Evolutionary conservation across 352 stramenopile species (phyloP).

Genomic region (Pythium guiyangense): DNA sequence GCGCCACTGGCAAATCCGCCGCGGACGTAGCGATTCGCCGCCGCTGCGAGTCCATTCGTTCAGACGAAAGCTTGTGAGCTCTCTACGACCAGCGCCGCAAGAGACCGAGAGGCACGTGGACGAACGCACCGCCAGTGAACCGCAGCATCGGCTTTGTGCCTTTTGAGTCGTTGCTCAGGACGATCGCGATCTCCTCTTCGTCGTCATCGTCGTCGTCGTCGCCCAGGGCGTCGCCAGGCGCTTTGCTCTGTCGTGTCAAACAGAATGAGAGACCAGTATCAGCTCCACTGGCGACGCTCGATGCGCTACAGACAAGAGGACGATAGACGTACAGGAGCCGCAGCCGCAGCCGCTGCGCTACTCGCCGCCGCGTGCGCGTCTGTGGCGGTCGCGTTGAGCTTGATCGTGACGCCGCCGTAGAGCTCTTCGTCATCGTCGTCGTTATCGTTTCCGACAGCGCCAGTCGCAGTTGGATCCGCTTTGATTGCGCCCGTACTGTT

Average conservation of each 20-base stretch:
- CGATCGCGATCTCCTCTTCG: slow-evolving; percentile 80
- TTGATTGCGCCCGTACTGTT: background rate
- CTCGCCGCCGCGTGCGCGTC: background rate
- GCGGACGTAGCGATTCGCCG: slow-evolving; percentile 73
- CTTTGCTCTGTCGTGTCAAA: background rate
- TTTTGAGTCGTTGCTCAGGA: slow-evolving; percentile 60
- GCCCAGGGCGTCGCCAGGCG: background rate
- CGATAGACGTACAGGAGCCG: background rate
- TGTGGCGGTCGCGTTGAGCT: slow-evolving; percentile 35
- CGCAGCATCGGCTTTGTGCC: slow-evolving; percentile 68
- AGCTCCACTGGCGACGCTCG: too few species aligned
- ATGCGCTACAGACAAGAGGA: too few species aligned
- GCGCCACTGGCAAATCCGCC: slow-evolving; percentile 35
- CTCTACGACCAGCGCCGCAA: background rate
- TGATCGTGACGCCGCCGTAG: slow-evolving; percentile 76
- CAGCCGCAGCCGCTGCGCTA: background rate
- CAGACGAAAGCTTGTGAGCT: too few species aligned
- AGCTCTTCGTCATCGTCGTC: slow-evolving; percentile 64
- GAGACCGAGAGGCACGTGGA: background rate
- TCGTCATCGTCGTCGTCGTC: slow-evolving; percentile 80
- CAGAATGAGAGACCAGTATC: background rate
- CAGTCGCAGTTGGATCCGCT: background rate
- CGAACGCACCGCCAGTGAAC: slow-evolving; percentile 48
- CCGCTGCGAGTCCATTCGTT: slow-evolving; percentile 1
- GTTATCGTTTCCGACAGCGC: slow-evolving; percentile 4